phyloP scores from a whole-genome alignment of 768 basidiomycete genomes.

The Hygrocybe coccinea region DNA sequence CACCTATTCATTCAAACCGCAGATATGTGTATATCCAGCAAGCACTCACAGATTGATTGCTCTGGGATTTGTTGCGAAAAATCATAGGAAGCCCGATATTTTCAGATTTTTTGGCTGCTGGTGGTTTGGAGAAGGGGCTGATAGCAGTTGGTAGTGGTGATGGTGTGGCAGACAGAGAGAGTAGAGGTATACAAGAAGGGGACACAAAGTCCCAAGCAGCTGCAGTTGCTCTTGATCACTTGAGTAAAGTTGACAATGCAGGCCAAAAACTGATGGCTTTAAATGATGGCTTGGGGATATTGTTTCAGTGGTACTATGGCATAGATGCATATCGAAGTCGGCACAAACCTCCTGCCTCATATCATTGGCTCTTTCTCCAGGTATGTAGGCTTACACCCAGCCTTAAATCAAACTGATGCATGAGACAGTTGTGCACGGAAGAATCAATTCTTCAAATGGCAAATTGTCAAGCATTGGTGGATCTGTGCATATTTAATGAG shows the following conservation, averaged over 20 bases:
- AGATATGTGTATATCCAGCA: background rate
- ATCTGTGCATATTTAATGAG: background rate
- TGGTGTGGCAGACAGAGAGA: background rate
- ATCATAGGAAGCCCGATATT: background rate
- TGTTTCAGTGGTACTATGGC: background rate
- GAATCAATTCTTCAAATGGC: conserved; percentile 2
- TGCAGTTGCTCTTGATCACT: background rate
- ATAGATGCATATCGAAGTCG: background rate
- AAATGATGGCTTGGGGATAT: background rate
- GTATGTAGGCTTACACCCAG: background rate
- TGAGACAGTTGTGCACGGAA: background rate
- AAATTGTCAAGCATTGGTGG: background rate
- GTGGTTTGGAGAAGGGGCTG: background rate
- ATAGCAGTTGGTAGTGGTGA: background rate
- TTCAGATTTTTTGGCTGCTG: background rate
- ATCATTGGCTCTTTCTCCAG: background rate
- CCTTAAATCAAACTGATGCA: background rate
- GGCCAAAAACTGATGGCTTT: background rate
- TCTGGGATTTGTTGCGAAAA: background rate
- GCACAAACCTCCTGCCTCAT: background rate
- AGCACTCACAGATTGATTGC: background rate
- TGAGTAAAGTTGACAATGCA: background rate
- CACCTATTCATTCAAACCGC: background rate
- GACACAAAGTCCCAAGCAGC: background rate
- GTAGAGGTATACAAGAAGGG: too few species aligned